Conservation (phyloP, 768 basidiomycete species). For the Daedaleopsis sinensis region DNA sequence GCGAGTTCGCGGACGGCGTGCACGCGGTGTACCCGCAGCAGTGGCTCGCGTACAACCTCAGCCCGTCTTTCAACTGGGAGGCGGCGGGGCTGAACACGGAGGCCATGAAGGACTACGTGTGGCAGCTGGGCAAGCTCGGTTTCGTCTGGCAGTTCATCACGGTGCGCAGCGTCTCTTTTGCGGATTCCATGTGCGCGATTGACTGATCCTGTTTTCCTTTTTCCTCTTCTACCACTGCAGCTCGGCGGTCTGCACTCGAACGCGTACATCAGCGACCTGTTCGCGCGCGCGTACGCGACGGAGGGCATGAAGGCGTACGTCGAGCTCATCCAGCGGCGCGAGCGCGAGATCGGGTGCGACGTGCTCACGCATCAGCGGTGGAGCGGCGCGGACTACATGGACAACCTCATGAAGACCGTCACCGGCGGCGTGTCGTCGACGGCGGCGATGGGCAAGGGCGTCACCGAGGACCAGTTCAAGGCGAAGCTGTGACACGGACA, state of each 20-base stretch:
- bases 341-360: slow-evolving; percentile 92
- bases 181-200: not conserved
- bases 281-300: slow-evolving; percentile 85
- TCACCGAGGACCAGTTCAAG: slow-evolving; percentile 89
- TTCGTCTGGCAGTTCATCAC: slow-evolving; percentile 99
- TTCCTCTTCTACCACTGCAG: slow-evolving; percentile 41
- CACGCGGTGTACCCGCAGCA: slow-evolving; percentile 81
- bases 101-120: slow-evolving; percentile 89
- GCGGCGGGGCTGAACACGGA: slow-evolving; percentile 85
- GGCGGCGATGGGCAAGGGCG: slow-evolving; percentile 98
- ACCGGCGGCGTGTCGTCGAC: slow-evolving; percentile 97
- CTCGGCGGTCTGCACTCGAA: slow-evolving; percentile 97
- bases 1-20: slow-evolving; percentile 90
- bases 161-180: slow-evolving; percentile 46
- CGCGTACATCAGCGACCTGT: slow-evolving; percentile 93
- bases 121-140: slow-evolving; percentile 93
- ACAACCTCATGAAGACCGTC: slow-evolving; percentile 90
- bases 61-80: slow-evolving; percentile 93
- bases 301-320: slow-evolving; percentile 99
- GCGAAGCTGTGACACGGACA: slow-evolving; percentile 41
- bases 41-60: slow-evolving; percentile 96
- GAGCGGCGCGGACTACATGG: slow-evolving; percentile 94
- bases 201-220: not conserved
- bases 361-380: slow-evolving; percentile 99
- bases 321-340: slow-evolving; percentile 88